Base-by-base conservation (phyloP, 2,329 filamentous ascomycete species). In the Aphanocladium album region DNA sequence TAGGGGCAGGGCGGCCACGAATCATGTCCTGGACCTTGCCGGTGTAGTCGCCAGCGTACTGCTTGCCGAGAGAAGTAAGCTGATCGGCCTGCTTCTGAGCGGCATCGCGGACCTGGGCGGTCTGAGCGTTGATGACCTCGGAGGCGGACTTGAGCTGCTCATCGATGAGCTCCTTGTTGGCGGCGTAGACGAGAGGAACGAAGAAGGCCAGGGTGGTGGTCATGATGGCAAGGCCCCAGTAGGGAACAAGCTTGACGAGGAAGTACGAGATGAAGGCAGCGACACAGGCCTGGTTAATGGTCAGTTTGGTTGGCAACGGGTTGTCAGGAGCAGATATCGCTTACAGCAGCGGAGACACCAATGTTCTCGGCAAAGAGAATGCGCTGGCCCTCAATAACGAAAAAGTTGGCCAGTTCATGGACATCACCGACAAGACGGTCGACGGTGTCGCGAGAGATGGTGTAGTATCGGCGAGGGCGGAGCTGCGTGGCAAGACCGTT, bases 111-210 rank as follows among this genome's bases (percentile, higher is more conserved):
- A 88, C 78, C 76, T 88, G 85, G 64, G 79, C 75, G 55, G 86
- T 86, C 77, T 89, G 87, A 64, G 81, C 77, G 71, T 81, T 82
- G 69, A 88, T 77, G 43, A 87, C 70, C 35, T 86, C 78, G 46
- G 80, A 79, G 58, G 79, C 83, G 64, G 83, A 77, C 72, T 82
- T 76, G 66, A 89, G 71, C 67, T 88, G 82, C 65, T 79, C 73
- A 69, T 89, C 87, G 67, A 89, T 89, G 61, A 89, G 73, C 75
- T 89, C 86, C 77, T 88, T 80, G 80, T 89, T 89, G 68, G 80
- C 79, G 67, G 80, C 80, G 76, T 89, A 89, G 70, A 88, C 68
- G 57, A 89, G 78, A 33, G 87, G 87, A 14, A 77, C 79, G 62
- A 87, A 77, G 77, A 89, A 89, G 62, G 82, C 69, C 54, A 84